Conservation (phyloP, 2,329 filamentous ascomycete species). For the Pseudocercospora musae region DNA sequence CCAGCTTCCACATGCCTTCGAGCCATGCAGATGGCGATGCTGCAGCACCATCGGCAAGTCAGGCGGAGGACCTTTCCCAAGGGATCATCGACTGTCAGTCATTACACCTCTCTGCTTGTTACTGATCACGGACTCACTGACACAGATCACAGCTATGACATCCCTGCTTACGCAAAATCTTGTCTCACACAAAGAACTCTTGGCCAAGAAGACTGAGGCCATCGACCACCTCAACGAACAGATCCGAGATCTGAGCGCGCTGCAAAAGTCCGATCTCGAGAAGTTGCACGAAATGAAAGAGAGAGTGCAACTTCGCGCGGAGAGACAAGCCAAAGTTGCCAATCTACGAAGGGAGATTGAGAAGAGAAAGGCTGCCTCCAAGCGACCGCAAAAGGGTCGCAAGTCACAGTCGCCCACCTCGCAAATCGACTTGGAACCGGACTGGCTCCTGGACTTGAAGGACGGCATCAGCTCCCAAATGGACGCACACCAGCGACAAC, state of each 20-base stretch:
- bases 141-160: constrained; percentile 63
- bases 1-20: constrained; percentile 14
- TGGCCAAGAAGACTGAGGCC: constrained; percentile 76
- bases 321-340: constrained; percentile 64
- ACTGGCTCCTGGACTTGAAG: constrained; percentile 37
- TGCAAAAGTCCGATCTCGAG: constrained; percentile 73
- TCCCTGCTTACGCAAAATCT: constrained; percentile 77
- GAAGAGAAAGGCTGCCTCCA: constrained; percentile 17
- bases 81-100: constrained; percentile 75
- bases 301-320: constrained; percentile 62
- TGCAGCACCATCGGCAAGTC: constrained; percentile 39
- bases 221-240: constrained; percentile 79
- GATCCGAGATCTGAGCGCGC: constrained; percentile 74
- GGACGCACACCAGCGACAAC: constrained; percentile 19
- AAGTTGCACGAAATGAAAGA: constrained; percentile 68
- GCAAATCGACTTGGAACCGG: constrained; percentile 29
- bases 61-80: constrained; percentile 69
- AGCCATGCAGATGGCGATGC: constrained; percentile 38
- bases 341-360: constrained; percentile 73
- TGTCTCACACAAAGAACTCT: constrained; percentile 72
- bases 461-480: constrained; percentile 11
- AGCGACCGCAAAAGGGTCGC: constrained; percentile 49
- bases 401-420: constrained; percentile 26
- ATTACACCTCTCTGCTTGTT: not conserved
- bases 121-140: constrained; percentile 14